Evolutionary conservation across 2,329 filamentous ascomycete genomes (phyloP).

Genomic region (Blastomyces emzantsi): DNA sequence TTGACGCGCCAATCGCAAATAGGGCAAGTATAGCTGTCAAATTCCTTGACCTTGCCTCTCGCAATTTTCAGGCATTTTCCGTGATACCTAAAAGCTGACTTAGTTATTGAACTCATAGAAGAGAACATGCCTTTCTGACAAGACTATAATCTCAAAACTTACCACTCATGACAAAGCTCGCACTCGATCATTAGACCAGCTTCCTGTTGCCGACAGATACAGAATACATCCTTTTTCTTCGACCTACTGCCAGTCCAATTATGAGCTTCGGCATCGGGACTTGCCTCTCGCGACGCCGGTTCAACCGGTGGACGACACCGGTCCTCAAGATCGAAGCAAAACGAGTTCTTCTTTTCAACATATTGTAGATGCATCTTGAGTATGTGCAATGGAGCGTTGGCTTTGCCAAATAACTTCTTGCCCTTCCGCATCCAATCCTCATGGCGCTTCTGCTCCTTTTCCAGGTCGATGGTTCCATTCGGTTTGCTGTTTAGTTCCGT

Average conservation of each 20-base stretch:
- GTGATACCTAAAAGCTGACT: slow-evolving; percentile 61
- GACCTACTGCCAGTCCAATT: slow-evolving; percentile 37
- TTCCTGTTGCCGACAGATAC: slow-evolving; percentile 86
- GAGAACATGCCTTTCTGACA: neutral
- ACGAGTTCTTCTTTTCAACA: slow-evolving; percentile 77
- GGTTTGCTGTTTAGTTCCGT: slow-evolving; percentile 90
- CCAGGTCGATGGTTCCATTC: slow-evolving; percentile 78
- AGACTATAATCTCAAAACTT: slow-evolving; percentile 31
- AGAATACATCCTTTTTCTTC: slow-evolving; percentile 73
- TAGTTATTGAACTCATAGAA: slow-evolving; percentile 18
- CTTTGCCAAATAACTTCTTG: slow-evolving; percentile 96
- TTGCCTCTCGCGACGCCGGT: slow-evolving; percentile 76
- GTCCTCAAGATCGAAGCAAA: slow-evolving; percentile 86
- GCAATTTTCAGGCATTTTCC: slow-evolving; percentile 98
- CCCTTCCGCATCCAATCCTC: slow-evolving; percentile 99
- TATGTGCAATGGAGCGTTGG: slow-evolving; percentile 93
- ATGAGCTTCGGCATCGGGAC: slow-evolving; percentile 45
- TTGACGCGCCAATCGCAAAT: slow-evolving; percentile 97
- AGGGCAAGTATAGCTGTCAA: slow-evolving; percentile 96
- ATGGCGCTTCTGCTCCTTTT: slow-evolving; percentile 87
- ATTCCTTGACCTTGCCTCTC: slow-evolving; percentile 93
- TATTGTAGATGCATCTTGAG: slow-evolving; percentile 90
- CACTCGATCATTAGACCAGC: slow-evolving; percentile 99
- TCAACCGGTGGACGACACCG: slow-evolving; percentile 85
- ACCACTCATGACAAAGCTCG: slow-evolving; percentile 97